Percentiles rank a stretch among this genome's conserved stretches.
phyloP scores from a whole-genome alignment of 2,329 filamentous ascomycete species.

The Penicillium fuscoglaucum region DNA sequence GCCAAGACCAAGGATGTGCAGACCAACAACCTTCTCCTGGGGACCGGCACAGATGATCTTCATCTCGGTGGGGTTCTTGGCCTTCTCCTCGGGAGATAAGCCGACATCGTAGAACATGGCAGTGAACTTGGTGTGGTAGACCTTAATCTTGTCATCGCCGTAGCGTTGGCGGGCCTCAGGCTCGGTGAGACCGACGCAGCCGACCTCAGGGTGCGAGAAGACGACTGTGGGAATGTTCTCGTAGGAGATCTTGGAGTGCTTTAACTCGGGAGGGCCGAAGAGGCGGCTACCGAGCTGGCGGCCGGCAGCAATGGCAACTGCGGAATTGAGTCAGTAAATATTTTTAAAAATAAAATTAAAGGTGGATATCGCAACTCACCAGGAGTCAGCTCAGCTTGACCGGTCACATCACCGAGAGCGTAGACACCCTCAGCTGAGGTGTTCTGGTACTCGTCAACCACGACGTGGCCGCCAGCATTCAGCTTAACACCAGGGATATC shows the following conservation, averaged over 20 bases:
- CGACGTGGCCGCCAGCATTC: slow-evolving; percentile 42
- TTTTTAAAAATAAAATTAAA: no score
- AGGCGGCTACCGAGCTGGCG: slow-evolving; percentile 52
- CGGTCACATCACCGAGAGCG: slow-evolving; percentile 54
- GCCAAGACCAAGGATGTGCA: slow-evolving; percentile 51
- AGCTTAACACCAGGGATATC: slow-evolving; percentile 46
- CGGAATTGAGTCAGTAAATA: neutral
- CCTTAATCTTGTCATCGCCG: slow-evolving; percentile 53
- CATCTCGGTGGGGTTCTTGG: slow-evolving; percentile 52
- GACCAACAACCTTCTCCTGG: slow-evolving; percentile 53
- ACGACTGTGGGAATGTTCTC: slow-evolving; percentile 56
- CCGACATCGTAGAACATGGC: slow-evolving; percentile 51
- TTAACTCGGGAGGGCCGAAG: slow-evolving; percentile 49
- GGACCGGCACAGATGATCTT: slow-evolving; percentile 52
- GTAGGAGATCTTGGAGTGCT: slow-evolving; percentile 49
- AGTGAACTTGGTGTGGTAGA: slow-evolving; percentile 52
- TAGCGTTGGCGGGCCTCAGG: slow-evolving; percentile 49
- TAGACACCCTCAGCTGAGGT: slow-evolving; percentile 50
- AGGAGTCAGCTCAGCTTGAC: slow-evolving; percentile 53
- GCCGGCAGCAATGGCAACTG: slow-evolving; percentile 54
- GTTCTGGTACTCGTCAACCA: slow-evolving; percentile 54
- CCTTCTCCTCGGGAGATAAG: slow-evolving; percentile 49
- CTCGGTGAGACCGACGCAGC: slow-evolving; percentile 52
- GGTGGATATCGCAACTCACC: slow-evolving; percentile 32
- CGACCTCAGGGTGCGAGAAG: slow-evolving; percentile 54